Conservation (phyloP, 768 basidiomycete genomes). For the Pisolithus microcarpus region DNA sequence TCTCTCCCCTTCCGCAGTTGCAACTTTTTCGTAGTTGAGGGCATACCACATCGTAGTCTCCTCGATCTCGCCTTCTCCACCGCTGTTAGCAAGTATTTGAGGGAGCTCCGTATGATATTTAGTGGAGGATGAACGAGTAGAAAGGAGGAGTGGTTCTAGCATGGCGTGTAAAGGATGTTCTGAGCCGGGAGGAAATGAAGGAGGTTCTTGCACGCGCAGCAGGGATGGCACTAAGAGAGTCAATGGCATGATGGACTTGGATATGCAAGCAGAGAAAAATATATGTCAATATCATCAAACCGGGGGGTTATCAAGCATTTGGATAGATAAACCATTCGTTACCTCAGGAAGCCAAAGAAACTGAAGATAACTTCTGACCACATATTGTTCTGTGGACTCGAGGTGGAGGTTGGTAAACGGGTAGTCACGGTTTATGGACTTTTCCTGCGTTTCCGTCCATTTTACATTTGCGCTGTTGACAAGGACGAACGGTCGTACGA, state of each 20-base stretch:
- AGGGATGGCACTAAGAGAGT: constrained; percentile 48
- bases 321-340: constrained; percentile 4
- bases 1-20: constrained; percentile 29
- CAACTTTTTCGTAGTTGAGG: constrained; percentile 51
- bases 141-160: constrained; percentile 59
- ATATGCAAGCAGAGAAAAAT: neutral
- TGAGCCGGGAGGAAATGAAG: constrained; percentile 23
- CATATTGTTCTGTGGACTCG: constrained; percentile 50
- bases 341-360: constrained; percentile 78
- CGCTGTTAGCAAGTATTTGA: constrained; percentile 49
- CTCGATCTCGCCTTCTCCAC: constrained; percentile 56
- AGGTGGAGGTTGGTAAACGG: constrained; percentile 40
- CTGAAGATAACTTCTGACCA: constrained; percentile 62
- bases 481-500: constrained; percentile 13
- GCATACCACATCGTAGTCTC: constrained; percentile 77
- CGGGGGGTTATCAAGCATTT: neutral
- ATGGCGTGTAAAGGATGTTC: constrained; percentile 51
- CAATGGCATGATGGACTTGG: constrained; percentile 68
- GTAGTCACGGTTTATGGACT: constrained; percentile 46
- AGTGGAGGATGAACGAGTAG: constrained; percentile 41
- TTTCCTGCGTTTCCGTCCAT: constrained; percentile 60
- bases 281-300: too few relatives aligned
- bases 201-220: constrained; percentile 37
- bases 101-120: constrained; percentile 66
- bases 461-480: constrained; percentile 21